Conservation (phyloP, 805 yeast genomes). For the Teunomyces aglyptinius region DNA sequence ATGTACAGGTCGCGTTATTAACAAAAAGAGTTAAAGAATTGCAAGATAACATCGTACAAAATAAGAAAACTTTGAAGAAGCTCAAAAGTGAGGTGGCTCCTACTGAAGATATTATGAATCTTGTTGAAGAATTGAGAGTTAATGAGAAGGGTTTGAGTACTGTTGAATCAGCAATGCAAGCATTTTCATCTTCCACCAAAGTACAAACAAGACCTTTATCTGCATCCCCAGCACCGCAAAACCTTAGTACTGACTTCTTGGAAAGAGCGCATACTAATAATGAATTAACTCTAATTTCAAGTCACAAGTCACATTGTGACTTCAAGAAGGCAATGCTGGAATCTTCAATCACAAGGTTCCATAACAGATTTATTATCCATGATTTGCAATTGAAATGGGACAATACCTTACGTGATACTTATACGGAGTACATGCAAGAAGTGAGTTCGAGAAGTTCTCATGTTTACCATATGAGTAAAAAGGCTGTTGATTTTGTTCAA, state of each 20-base stretch:
- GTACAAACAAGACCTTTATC: neutral
- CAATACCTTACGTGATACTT: constrained; percentile 59
- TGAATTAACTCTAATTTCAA: constrained; percentile 29
- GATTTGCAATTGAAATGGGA: constrained; percentile 79
- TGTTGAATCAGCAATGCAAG: constrained; percentile 24
- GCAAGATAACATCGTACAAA: constrained; percentile 12
- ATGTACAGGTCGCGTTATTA: constrained; percentile 50
- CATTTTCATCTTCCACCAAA: constrained; percentile 4
- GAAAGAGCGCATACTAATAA: constrained; percentile 14
- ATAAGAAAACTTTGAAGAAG: constrained; percentile 14
- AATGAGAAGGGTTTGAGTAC: constrained; percentile 22
- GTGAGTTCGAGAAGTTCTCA: constrained; percentile 43
- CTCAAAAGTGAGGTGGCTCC: neutral
- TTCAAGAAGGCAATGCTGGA: constrained; percentile 21
- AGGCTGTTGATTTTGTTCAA: constrained; percentile 50
- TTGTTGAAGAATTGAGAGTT: constrained; percentile 22
- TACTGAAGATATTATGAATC: neutral
- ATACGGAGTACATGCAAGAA: constrained; percentile 55
- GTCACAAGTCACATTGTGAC: constrained; percentile 25
- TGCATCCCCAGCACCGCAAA: neutral
- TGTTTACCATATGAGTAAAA: constrained; percentile 45
- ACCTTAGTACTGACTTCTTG: constrained; percentile 5
- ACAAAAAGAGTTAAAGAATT: constrained; percentile 14
- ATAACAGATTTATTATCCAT: constrained; percentile 71
- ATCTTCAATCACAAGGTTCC: constrained; percentile 39